Base-by-base conservation (phyloP, 2,329 filamentous ascomycete species). In the Sporothrix brasiliensis region DNA sequence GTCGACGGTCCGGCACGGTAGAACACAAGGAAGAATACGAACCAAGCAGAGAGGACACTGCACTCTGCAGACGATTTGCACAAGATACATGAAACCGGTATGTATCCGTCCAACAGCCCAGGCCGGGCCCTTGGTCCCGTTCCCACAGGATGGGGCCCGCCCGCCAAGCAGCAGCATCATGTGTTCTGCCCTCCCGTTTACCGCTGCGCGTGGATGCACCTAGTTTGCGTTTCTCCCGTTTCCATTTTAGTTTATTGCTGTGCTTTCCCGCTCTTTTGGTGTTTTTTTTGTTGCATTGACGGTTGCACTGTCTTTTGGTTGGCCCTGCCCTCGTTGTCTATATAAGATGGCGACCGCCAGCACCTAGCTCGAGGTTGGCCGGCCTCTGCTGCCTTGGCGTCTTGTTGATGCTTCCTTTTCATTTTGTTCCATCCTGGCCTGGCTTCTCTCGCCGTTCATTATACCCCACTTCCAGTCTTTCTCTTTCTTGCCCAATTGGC, bases 1-100 rank as follows among this genome's bases (percentile, higher is more conserved):
- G 80, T 79, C 78, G 79, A 85, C 84, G 84, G 82, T 84, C 84
- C 84, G 84, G 82, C 75, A 75, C 79, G 80, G 80, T 78, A 81
- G 78, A 71, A 69, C 52, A 30, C 19, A 34, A 41, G 50, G 21
- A 9, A 69, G 44, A 52, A 61, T 9, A 52, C 21, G 47, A 53
- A 54, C 52, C 49, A 21, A n/a, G 16, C 49, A 50, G 7, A n/a
- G 49, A 14, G 52, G 14, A 13, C 14, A 16, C 41, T 44, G 52
- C 52, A 54, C 10, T 30, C 21, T 4, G 54, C 54, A n/a, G 54
- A 68, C 39, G 24, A 68, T 44, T 44, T 24, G 58, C 30, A 44
- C 50, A 9, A 58, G 14, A 47, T 21, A 27, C 63, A 39, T 53
- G 56, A 63, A 69, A 61, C 67, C 54, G 67, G 67, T 52, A 61